Evolutionary conservation across 192 early-diverging fungal genomes (phyloP).

Genomic region (Backusella australiensis): DNA sequence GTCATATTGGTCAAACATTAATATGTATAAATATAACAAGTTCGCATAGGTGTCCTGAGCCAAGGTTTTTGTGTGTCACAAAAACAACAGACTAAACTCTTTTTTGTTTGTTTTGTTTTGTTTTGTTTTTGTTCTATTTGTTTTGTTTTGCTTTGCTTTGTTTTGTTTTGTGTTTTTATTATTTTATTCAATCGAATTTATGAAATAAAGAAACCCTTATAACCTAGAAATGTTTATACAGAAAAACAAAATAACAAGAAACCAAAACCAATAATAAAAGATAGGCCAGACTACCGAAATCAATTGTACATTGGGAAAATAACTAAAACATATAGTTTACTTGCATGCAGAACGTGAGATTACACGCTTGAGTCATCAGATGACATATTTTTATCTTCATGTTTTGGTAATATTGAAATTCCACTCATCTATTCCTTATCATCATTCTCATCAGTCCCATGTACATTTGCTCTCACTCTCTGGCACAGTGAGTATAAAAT

Average conservation of each 20-base stretch:
- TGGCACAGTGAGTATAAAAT: background rate
- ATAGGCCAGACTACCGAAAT: background rate
- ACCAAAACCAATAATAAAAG: background rate
- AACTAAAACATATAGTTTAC: background rate
- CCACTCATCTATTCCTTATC: background rate
- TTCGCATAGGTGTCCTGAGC: background rate
- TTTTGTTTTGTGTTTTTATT: background rate
- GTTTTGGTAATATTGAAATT: slow-evolving; percentile 10
- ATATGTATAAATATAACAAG: slow-evolving; percentile 1
- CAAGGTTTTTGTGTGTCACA: background rate
- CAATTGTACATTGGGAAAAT: slow-evolving; percentile 2
- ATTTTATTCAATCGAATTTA: background rate
- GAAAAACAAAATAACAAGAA: background rate
- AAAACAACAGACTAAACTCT: background rate
- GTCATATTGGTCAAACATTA: slow-evolving; percentile 7
- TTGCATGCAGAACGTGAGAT: slow-evolving; percentile 6
- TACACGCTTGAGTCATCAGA: background rate
- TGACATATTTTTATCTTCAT: slow-evolving; percentile 5
- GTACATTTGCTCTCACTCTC: background rate
- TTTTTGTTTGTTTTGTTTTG: background rate
- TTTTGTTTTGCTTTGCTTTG: background rate
- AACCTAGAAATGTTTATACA: background rate
- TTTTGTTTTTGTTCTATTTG: background rate
- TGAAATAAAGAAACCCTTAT: background rate
- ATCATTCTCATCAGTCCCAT: background rate